phyloP scores from a whole-genome alignment of 495 filamentous ascomycete species.

The Xylaria palmicola region DNA sequence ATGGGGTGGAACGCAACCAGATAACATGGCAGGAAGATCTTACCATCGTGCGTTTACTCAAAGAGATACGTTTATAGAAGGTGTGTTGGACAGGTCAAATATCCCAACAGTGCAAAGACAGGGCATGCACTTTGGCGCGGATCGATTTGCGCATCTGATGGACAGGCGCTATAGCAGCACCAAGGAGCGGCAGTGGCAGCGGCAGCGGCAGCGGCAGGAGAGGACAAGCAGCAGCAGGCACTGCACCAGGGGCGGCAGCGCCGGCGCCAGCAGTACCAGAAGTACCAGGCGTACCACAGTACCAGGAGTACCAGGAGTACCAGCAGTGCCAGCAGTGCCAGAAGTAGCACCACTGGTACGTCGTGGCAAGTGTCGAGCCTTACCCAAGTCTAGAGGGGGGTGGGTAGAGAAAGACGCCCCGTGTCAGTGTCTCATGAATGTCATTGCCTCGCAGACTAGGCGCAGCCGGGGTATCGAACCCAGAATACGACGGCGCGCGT shows the following conservation, averaged over 20 bases:
- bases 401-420: conserved; percentile 34
- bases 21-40: conserved; percentile 40
- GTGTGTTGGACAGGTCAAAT: conserved; percentile 38
- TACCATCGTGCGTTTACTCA: conserved; percentile 43
- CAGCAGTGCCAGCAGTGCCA: conserved; percentile 6
- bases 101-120: conserved; percentile 31
- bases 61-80: conserved; percentile 24
- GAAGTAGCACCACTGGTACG: conserved; percentile 8
- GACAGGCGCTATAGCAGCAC: conserved; percentile 20
- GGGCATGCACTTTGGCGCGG: conserved; percentile 26
- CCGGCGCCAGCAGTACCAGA: conserved; percentile 1
- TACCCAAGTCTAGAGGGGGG: conserved; percentile 31
- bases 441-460: conserved; percentile 30
- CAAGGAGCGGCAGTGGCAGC: not conserved
- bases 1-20: conserved; percentile 19
- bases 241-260: not conserved
- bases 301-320: conserved; percentile 17
- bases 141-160: conserved; percentile 28
- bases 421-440: conserved; percentile 34
- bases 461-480: conserved; percentile 28
- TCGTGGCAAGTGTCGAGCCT: conserved; percentile 26
- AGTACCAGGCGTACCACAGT: conserved; percentile 5
- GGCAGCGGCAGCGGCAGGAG: conserved; percentile 16
- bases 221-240: conserved; percentile 10
- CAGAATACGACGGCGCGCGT: conserved; percentile 18